These are phyloP conservation scores for Phytophthora cryptogea DNA, from an alignment of 352 stramenopile genomes.

Conservation along the genomic window DNA sequence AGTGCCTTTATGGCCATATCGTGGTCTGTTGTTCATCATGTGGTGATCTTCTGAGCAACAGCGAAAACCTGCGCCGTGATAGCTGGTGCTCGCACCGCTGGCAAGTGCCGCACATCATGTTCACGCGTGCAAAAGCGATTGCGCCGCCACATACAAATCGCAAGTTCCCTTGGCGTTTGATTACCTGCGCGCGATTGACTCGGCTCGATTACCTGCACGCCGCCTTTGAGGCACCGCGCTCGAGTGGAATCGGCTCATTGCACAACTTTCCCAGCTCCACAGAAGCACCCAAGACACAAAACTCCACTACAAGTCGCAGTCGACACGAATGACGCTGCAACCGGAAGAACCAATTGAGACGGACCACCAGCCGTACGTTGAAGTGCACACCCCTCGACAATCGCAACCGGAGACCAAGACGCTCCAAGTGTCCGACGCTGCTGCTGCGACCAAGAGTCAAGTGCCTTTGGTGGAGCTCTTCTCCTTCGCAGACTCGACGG, in stretches of 20 bases:
- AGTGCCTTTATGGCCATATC: no score
- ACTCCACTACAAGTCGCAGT: neutral
- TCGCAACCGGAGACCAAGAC: constrained; percentile 14
- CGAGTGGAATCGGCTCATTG: constrained; percentile 4
- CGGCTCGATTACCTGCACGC: neutral
- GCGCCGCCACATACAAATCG: no score
- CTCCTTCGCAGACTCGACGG: constrained; percentile 31
- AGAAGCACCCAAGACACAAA: neutral
- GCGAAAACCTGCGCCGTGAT: no score
- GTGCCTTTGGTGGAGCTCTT: constrained; percentile 34
- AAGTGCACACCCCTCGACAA: constrained; percentile 19
- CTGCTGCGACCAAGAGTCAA: constrained; percentile 1
- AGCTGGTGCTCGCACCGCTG: no score
- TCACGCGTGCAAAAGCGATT: no score
- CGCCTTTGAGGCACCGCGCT: no score
- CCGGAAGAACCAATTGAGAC: constrained; percentile 2
- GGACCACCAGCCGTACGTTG: constrained; percentile 13
- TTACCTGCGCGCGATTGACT: no score
- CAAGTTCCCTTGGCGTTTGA: no score
- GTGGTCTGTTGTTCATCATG: no score
- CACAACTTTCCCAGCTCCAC: constrained; percentile 6
- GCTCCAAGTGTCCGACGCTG: neutral
- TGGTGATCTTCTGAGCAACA: no score
- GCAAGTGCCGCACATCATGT: no score
- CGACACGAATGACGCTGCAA: constrained; percentile 5